These are phyloP conservation scores for Dendrobium catenatum DNA, from an alignment of 106 monocot genomes.

Conservation along the genomic window DNA sequence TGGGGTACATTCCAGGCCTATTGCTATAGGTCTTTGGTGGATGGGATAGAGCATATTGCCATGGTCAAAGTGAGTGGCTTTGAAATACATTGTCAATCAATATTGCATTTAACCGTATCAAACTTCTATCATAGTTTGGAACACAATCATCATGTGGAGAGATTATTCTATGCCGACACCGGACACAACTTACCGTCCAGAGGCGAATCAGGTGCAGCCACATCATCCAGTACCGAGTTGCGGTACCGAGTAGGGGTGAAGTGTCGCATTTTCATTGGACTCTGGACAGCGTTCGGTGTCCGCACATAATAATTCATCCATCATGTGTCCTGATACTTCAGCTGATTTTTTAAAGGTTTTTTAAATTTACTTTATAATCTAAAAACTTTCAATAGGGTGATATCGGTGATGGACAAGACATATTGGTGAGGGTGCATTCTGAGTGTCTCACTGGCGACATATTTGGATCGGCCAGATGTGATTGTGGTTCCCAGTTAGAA, in stretches of 20 bases:
- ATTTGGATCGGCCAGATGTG: conserved; percentile 75
- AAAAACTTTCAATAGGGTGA: conserved; percentile 50
- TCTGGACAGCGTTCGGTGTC: too few species aligned
- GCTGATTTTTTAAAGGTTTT: background rate
- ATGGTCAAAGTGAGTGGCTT: conserved; percentile 70
- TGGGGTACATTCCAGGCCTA: conserved; percentile 77
- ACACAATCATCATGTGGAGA: background rate
- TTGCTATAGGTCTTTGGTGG: conserved; percentile 82
- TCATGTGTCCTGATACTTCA: background rate
- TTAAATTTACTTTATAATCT: background rate
- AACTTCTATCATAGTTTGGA: background rate
- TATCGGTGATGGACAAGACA: conserved; percentile 75
- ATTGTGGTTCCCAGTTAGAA: conserved; percentile 82
- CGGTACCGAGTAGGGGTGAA: too few species aligned
- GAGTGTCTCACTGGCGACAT: conserved; percentile 85
- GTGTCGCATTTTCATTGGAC: too few species aligned
- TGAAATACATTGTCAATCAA: background rate
- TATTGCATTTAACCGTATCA: background rate
- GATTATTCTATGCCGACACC: too few species aligned
- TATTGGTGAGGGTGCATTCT: conserved; percentile 90
- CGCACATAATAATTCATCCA: background rate
- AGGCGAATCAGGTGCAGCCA: too few species aligned
- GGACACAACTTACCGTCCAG: too few species aligned
- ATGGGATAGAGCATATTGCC: conserved; percentile 96
- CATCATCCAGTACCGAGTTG: too few species aligned